Evolutionary conservation across 345 rosid species (phyloP).

Genomic region (Eucalyptus tenuipes): DNA sequence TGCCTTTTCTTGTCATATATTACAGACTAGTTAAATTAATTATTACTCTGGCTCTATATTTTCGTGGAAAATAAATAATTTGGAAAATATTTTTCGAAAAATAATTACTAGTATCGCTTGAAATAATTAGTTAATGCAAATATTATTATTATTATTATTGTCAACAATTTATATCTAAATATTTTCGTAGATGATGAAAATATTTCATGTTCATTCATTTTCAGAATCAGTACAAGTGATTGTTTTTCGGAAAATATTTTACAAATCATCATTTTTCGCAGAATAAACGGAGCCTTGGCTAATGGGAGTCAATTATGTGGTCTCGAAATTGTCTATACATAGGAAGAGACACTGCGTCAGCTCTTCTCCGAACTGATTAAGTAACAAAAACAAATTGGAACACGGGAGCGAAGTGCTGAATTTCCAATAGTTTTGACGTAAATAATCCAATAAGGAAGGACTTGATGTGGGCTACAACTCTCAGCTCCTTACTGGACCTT

Average conservation of each 20-base stretch:
- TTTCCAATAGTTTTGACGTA: neutral
- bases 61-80: rapidly evolving
- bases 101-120: rapidly evolving
- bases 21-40: neutral
- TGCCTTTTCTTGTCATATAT: neutral
- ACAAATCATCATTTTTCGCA: rapidly evolving
- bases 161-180: neutral
- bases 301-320: neutral
- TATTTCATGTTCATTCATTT: neutral
- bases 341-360: neutral
- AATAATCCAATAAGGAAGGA: neutral
- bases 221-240: rapidly evolving
- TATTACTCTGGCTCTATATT: neutral
- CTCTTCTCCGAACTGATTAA: neutral
- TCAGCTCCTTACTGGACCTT: neutral
- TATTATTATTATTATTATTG: too few relatives aligned
- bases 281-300: neutral
- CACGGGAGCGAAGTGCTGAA: neutral
- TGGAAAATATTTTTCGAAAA: rapidly evolving
- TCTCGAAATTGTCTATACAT: neutral
- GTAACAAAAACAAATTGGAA: neutral
- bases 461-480: neutral
- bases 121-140: too few relatives aligned
- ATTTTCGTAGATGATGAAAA: rapidly evolving
- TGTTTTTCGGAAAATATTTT: neutral